Percentiles rank a stretch among this genome's conserved stretches.
Conservation (phyloP, 257 asterid species). For the Penstemon newberryi region DNA sequence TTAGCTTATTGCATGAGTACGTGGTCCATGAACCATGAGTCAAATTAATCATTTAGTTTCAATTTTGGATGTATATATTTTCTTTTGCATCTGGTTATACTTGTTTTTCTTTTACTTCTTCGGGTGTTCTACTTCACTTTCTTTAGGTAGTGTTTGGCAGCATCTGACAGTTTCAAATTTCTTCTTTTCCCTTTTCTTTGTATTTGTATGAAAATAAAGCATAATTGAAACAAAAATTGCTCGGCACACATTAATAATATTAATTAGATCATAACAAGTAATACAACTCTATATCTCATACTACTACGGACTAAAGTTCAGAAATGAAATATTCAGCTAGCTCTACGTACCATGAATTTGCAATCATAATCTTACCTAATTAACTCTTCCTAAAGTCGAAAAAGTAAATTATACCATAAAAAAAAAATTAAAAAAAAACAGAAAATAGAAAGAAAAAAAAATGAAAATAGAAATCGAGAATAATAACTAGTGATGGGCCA, state of each 20-base stretch:
- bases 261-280: slow-evolving; percentile 42
- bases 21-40: too few species aligned
- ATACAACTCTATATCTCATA: slow-evolving; percentile 38
- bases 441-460: slow-evolving; percentile 14
- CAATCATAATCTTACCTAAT: slow-evolving; percentile 27
- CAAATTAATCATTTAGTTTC: too few species aligned
- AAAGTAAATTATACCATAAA: slow-evolving; percentile 31
- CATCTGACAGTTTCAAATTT: not conserved
- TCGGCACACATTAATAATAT: slow-evolving; percentile 35
- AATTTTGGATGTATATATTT: too few species aligned
- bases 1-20: too few species aligned
- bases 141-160: not conserved
- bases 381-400: slow-evolving; percentile 37
- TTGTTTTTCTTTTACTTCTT: too few species aligned
- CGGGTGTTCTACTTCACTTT: not conserved
- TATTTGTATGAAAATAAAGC: too few species aligned
- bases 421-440: not conserved
- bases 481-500: slow-evolving; percentile 29
- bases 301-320: slow-evolving; percentile 30
- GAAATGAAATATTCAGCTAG: slow-evolving; percentile 36
- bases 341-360: slow-evolving; percentile 35
- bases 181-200: too few species aligned
- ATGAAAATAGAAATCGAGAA: slow-evolving; percentile 25
- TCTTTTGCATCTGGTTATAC: too few species aligned
- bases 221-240: not conserved